Evolutionary conservation across 2,329 filamentous ascomycete species (phyloP).

Genomic region (Nannizzia gypsea): DNA sequence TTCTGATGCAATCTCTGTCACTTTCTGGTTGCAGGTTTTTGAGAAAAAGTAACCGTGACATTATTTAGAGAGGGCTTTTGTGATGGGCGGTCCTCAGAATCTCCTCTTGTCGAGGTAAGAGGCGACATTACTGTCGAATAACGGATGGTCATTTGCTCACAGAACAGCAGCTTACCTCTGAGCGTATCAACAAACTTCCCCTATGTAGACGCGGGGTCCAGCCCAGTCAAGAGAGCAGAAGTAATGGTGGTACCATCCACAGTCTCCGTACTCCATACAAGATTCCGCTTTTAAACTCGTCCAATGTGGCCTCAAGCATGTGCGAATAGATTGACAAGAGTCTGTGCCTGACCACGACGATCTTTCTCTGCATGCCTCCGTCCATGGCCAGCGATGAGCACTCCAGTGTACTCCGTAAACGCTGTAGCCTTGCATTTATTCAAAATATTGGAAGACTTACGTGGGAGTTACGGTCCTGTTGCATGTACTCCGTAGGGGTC

Average conservation of each 20-base stretch:
- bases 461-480: background rate
- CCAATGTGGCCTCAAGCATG: background rate
- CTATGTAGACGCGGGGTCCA: background rate
- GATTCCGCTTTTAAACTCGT: background rate
- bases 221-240: background rate
- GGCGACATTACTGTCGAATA: too few species aligned
- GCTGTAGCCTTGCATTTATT: background rate
- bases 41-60: too few species aligned
- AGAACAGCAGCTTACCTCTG: too few species aligned
- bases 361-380: background rate
- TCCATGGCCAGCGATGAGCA: background rate
- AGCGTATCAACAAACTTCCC: too few species aligned
- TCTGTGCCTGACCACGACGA: background rate
- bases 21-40: too few species aligned
- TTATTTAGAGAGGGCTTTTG: too few species aligned
- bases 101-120: too few species aligned
- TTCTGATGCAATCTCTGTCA: too few species aligned
- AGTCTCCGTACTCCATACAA: background rate
- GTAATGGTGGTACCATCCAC: background rate
- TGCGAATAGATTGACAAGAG: background rate
- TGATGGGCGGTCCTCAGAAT: too few species aligned
- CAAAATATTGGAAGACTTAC: background rate
- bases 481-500: background rate
- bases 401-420: background rate
- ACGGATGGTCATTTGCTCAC: too few species aligned